Conservation (phyloP, 1,284 basidiomycete genomes). For the Erythrobasidium hasegawianum region DNA sequence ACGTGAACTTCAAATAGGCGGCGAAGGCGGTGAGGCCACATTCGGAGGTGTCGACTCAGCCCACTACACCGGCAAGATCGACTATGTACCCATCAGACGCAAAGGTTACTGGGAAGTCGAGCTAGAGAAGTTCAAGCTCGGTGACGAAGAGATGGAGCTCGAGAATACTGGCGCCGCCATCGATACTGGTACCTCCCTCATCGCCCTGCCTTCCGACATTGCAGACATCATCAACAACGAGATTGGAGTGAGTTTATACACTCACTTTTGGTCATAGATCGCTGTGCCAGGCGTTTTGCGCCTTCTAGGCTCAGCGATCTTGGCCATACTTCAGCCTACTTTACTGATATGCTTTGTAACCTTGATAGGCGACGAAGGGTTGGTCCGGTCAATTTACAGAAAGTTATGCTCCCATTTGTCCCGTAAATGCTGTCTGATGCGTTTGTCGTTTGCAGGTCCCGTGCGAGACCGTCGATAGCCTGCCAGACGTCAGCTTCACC, state of each 20-base stretch:
- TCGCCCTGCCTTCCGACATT: constrained; percentile 86
- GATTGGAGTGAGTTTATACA: constrained; percentile 48
- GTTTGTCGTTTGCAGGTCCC: constrained; percentile 55
- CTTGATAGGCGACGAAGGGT: constrained; percentile 63
- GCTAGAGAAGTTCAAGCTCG: constrained; percentile 51
- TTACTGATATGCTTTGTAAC: constrained; percentile 59
- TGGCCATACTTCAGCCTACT: constrained; percentile 39
- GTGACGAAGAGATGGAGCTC: constrained; percentile 72
- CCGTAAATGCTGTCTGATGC: not conserved
- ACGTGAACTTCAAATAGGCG: constrained; percentile 13
- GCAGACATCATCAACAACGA: constrained; percentile 98
- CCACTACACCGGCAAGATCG: constrained; percentile 77
- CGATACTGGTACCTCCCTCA: constrained; percentile 89
- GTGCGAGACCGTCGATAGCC: constrained; percentile 72
- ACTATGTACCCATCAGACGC: constrained; percentile 86
- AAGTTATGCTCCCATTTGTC: not conserved
- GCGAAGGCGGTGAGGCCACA: constrained; percentile 75
- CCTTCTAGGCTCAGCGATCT: constrained; percentile 17
- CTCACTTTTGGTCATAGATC: constrained; percentile 10
- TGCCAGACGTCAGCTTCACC: constrained; percentile 84
- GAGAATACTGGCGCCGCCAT: constrained; percentile 93
- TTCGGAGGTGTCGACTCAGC: constrained; percentile 85
- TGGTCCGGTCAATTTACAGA: constrained; percentile 90
- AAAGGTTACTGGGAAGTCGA: constrained; percentile 85
- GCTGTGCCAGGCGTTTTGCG: too few relatives aligned